Evolutionary conservation across 2,329 filamentous ascomycete genomes (phyloP).

Genomic region (Aureobasidium sp.): DNA sequence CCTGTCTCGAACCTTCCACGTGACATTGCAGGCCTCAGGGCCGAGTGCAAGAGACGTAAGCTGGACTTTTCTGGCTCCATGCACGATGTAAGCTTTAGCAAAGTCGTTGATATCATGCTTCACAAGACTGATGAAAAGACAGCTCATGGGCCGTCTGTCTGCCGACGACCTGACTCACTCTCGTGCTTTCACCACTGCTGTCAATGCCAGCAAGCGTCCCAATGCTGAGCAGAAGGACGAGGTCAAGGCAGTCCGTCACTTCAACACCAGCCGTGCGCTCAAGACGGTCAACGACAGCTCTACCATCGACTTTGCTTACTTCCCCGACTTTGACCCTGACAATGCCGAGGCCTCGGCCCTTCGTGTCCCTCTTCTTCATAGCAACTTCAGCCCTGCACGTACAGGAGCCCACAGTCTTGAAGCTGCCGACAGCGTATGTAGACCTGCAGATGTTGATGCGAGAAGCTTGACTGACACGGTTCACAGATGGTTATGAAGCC

Average conservation of each 20-base stretch:
- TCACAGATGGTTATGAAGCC: conserved; percentile 41
- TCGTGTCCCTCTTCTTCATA: conserved; percentile 25
- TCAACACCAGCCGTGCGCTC: conserved; percentile 52
- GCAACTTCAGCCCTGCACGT: conserved; percentile 17
- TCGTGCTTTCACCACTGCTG: conserved; percentile 47
- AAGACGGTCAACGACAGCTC: conserved; percentile 50
- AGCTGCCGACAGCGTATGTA: conserved; percentile 17
- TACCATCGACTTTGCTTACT: conserved; percentile 55
- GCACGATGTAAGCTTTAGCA: conserved; percentile 36
- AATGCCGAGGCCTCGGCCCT: conserved; percentile 19
- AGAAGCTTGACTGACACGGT: background rate
- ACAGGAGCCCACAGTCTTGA: conserved; percentile 17
- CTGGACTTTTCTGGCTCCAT: conserved; percentile 39
- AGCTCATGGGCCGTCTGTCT: conserved; percentile 44
- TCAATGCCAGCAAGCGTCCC: conserved; percentile 38
- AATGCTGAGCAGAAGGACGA: conserved; percentile 19
- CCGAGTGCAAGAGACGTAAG: conserved; percentile 42
- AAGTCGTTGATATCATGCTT: background rate
- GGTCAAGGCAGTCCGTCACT: conserved; percentile 38
- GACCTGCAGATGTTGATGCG: background rate
- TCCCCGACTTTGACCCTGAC: conserved; percentile 44
- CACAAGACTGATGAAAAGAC: background rate
- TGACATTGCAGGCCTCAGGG: conserved; percentile 42
- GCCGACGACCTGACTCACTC: conserved; percentile 45
- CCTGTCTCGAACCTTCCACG: conserved; percentile 40